These are phyloP conservation scores for Angophora floribunda DNA, from an alignment of 345 rosid species.

Conservation along the genomic window DNA sequence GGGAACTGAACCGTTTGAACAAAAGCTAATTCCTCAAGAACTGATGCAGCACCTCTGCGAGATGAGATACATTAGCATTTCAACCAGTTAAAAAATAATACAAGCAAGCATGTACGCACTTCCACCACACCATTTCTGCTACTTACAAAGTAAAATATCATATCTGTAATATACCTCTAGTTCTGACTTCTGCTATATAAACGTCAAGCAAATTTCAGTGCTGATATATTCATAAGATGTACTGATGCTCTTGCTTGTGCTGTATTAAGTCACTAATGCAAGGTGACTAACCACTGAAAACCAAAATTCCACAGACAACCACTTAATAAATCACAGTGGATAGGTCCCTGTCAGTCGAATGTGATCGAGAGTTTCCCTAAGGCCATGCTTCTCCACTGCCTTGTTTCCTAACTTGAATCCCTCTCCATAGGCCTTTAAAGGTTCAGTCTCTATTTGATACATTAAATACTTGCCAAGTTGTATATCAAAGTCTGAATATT, in stretches of 20 bases:
- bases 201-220: background rate
- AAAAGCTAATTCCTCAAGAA: background rate
- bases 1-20: background rate
- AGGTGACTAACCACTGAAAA: background rate
- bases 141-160: background rate
- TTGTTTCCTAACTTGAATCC: slow-evolving; percentile 67
- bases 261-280: background rate
- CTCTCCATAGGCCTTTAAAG: slow-evolving; percentile 69
- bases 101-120: background rate
- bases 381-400: slow-evolving; percentile 63
- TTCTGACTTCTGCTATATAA: background rate
- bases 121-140: background rate
- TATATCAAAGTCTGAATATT: slow-evolving; percentile 68
- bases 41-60: background rate
- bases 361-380: slow-evolving; percentile 65
- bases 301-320: background rate
- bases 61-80: background rate
- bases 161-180: background rate
- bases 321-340: background rate
- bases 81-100: background rate
- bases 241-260: background rate
- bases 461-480: slow-evolving; percentile 78
- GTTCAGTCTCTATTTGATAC: slow-evolving; percentile 69
- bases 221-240: background rate
- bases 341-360: slow-evolving; percentile 40